These are phyloP conservation scores for Piloderma croceum DNA, from an alignment of 768 basidiomycete genomes.

Conservation along the genomic window DNA sequence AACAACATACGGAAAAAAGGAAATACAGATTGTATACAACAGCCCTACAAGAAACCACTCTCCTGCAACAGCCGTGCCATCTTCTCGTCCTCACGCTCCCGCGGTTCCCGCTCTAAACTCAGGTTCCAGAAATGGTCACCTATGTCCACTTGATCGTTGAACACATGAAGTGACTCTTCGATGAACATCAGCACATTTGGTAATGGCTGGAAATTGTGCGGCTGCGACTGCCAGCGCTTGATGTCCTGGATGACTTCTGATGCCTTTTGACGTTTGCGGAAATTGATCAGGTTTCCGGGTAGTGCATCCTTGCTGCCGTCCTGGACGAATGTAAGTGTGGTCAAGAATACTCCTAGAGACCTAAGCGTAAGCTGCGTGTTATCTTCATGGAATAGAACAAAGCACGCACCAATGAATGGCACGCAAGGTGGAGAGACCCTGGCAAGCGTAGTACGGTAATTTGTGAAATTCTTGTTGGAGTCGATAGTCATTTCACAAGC, in stretches of 20 bases:
- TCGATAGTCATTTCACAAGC: slow-evolving; percentile 87
- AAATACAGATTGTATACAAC: too few species aligned
- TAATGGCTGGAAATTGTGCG: slow-evolving; percentile 78
- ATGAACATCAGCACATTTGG: slow-evolving; percentile 67
- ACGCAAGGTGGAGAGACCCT: slow-evolving; percentile 86
- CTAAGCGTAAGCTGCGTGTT: slow-evolving; percentile 4
- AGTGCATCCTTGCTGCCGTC: slow-evolving; percentile 90
- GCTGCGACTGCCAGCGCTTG: slow-evolving; percentile 88
- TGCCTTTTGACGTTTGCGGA: slow-evolving; percentile 89
- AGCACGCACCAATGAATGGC: slow-evolving; percentile 81
- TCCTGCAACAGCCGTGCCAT: slow-evolving; percentile 88
- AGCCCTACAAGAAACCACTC: slow-evolving; percentile 78
- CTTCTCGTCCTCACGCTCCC: slow-evolving; percentile 94
- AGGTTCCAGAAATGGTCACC: slow-evolving; percentile 80
- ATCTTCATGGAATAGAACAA: not conserved
- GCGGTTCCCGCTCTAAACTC: slow-evolving; percentile 83
- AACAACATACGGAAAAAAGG: too few species aligned
- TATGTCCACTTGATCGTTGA: slow-evolving; percentile 59
- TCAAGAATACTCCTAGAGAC: slow-evolving; percentile 82
- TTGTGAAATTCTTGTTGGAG: slow-evolving; percentile 89
- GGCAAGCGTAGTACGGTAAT: slow-evolving; percentile 81
- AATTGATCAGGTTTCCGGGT: slow-evolving; percentile 80
- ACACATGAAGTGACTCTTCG: slow-evolving; percentile 70
- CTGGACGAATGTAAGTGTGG: slow-evolving; percentile 95
- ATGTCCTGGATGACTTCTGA: slow-evolving; percentile 98